Percentiles rank a stretch among this genome's conserved stretches.
Conservation (phyloP, 257 asterid species). For the Nicotiana undulata region DNA sequence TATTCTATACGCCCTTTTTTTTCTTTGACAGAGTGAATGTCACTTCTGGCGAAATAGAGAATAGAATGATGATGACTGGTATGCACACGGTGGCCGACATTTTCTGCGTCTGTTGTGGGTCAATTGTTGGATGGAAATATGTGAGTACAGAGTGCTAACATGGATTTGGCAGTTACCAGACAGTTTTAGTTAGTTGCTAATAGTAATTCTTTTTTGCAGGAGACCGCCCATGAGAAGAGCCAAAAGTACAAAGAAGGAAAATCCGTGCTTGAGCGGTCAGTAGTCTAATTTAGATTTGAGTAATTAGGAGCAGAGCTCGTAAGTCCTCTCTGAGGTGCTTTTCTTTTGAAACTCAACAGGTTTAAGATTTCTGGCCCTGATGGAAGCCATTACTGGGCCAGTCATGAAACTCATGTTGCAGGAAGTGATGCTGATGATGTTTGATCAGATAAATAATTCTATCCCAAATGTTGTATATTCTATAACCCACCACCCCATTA, state of each 20-base stretch:
- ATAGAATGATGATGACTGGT: constrained; percentile 73
- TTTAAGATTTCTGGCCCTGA: constrained; percentile 19
- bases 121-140: constrained; percentile 75
- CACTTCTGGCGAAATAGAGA: constrained; percentile 55
- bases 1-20: not conserved
- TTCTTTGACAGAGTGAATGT: constrained; percentile 49
- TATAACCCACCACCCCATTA: constrained; percentile 1
- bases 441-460: constrained; percentile 15
- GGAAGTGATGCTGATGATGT: constrained; percentile 63
- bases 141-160: constrained; percentile 29
- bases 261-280: constrained; percentile 22
- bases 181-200: not conserved
- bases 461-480: constrained; percentile 49
- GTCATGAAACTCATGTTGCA: constrained; percentile 45
- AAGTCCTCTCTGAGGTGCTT: not conserved
- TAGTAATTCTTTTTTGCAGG: constrained; percentile 34
- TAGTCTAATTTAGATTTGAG: not conserved
- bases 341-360: constrained; percentile 6
- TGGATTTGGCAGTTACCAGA: not conserved
- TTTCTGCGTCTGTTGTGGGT: constrained; percentile 66
- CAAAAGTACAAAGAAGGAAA: constrained; percentile 28
- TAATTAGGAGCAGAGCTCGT: not conserved
- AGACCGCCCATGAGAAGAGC: constrained; percentile 17
- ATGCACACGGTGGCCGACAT: constrained; percentile 55
- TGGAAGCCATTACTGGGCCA: constrained; percentile 34